Evolutionary conservation across 176 grass and related monocot species (phyloP), one percentile per base, ranked within the genome.

Genomic region (Triticum timopheevii): DNA sequence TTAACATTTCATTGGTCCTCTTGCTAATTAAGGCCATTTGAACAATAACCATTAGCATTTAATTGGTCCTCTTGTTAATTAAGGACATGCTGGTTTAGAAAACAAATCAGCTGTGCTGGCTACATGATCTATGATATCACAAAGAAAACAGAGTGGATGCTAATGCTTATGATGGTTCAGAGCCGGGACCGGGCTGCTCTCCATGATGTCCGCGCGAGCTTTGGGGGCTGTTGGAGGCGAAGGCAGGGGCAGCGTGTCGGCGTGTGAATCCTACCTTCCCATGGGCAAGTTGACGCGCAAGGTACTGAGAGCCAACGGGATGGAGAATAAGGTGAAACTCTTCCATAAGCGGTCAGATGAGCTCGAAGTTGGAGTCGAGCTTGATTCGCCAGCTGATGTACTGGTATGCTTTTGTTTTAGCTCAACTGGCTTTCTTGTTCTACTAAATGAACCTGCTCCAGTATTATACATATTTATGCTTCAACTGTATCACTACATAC

Each of bases 111-210:
- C 52, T 79, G 5, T 45, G 27, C 22, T 83, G 65, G 31, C 4
- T 71, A 64, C 45, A 80, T 76, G 52, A 74, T 72, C n/a, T 45
- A 11, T 78, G 59, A 11, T 27, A 86, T 61, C 62, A 78, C 31
- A 27, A 61, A 84, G 65, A 86, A 56, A 33, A 65, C n/a, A 34
- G 56, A 75, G 82, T 6, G 77, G 47, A 54, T 86, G 38, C 50
- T 87, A 50, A 91, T 84, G 73, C 30, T 38, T 59, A 30, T 69
- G 82, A 59, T 91, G 88, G 19, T 84, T 80, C 84, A 98, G 93
- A 86, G 92, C 93, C 79, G 96, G 93, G 80, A 98, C 96, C 10
- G 96, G 96, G n/a, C 61, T 98, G 82, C 86, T 98, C 11, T 98
- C 96, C 52, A 96, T 98, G 93, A 94, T 96, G 93, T 87, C 88